Conservation (phyloP, 306 rosid genomes). For the Vicia villosa region DNA sequence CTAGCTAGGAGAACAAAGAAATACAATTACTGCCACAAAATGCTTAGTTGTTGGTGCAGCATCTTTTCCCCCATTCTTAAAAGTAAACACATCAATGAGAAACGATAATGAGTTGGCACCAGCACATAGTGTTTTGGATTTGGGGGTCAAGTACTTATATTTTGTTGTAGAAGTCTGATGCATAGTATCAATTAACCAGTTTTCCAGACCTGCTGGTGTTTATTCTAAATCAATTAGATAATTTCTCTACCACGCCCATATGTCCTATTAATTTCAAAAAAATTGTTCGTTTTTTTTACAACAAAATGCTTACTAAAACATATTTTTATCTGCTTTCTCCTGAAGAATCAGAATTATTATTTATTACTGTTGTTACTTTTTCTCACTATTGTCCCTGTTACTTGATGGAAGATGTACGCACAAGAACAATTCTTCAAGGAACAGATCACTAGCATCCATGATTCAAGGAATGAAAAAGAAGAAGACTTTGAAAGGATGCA, state of each 20-base stretch:
- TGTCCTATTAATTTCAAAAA: slow-evolving; percentile 15
- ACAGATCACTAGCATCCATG: slow-evolving; percentile 56
- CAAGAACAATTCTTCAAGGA: slow-evolving; percentile 76
- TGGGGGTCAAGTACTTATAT: neutral
- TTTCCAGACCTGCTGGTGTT: slow-evolving; percentile 14
- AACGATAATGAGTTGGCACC: neutral
- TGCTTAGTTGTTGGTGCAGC: neutral
- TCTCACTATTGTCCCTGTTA: slow-evolving; percentile 12
- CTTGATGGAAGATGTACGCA: slow-evolving; percentile 55
- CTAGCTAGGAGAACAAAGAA: neutral
- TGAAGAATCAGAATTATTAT: slow-evolving; percentile 2
- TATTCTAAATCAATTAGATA: neutral
- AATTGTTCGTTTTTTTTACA: slow-evolving; percentile 12
- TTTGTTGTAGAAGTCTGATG: slow-evolving; percentile 6
- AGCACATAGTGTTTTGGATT: neutral
- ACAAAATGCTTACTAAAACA: neutral
- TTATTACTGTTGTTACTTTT: neutral
- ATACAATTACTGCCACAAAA: slow-evolving; percentile 4
- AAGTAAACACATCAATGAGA: slow-evolving; percentile 9
- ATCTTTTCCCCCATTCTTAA: neutral
- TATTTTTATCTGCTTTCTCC: neutral
- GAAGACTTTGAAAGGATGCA: slow-evolving; percentile 77
- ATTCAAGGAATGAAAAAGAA: slow-evolving; percentile 57
- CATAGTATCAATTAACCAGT: neutral
- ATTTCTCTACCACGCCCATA: neutral